phyloP scores from a whole-genome alignment of 2,329 filamentous ascomycete genomes.

The Alternaria brassicae region DNA sequence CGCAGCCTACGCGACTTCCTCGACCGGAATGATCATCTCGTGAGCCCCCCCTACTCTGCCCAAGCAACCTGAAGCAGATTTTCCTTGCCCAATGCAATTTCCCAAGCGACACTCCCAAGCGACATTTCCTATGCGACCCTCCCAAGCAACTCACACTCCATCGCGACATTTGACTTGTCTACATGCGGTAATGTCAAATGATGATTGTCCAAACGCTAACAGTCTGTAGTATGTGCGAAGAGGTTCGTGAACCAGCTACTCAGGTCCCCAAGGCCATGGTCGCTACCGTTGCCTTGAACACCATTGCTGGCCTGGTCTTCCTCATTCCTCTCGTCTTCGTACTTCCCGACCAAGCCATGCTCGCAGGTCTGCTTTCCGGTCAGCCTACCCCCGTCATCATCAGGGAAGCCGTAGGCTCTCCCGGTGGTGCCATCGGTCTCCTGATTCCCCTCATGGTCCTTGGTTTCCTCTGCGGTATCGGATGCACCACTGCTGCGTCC shows the following conservation, averaged over 20 bases:
- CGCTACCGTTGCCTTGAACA: slow-evolving; percentile 70
- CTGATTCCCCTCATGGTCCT: slow-evolving; percentile 71
- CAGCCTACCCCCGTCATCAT: slow-evolving; percentile 72
- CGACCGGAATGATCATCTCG: slow-evolving; percentile 82
- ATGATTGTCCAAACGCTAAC: slow-evolving; percentile 34
- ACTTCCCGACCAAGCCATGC: slow-evolving; percentile 66
- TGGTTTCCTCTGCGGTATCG: slow-evolving; percentile 70
- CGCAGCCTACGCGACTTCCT: slow-evolving; percentile 76
- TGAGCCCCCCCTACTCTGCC: slow-evolving; percentile 55
- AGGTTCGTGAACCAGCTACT: slow-evolving; percentile 69
- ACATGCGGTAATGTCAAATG: slow-evolving; percentile 22
- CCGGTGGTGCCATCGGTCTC: slow-evolving; percentile 68
- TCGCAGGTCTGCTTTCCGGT: slow-evolving; percentile 61
- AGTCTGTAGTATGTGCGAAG: slow-evolving; percentile 72
- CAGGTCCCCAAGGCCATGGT: slow-evolving; percentile 79
- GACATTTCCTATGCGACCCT: slow-evolving; percentile 26
- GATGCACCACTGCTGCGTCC: slow-evolving; percentile 72
- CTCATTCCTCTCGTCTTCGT: slow-evolving; percentile 74
- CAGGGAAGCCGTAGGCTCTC: slow-evolving; percentile 66
- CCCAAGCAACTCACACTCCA: slow-evolving; percentile 20
- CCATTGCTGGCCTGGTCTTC: slow-evolving; percentile 70
- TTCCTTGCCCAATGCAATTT: slow-evolving; percentile 26
- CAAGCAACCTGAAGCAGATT: slow-evolving; percentile 35
- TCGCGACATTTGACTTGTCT: slow-evolving; percentile 27
- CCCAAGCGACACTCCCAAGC: slow-evolving; percentile 29